Base-by-base conservation (phyloP, 2,329 filamentous ascomycete species). In the Colletotrichum sp. region DNA sequence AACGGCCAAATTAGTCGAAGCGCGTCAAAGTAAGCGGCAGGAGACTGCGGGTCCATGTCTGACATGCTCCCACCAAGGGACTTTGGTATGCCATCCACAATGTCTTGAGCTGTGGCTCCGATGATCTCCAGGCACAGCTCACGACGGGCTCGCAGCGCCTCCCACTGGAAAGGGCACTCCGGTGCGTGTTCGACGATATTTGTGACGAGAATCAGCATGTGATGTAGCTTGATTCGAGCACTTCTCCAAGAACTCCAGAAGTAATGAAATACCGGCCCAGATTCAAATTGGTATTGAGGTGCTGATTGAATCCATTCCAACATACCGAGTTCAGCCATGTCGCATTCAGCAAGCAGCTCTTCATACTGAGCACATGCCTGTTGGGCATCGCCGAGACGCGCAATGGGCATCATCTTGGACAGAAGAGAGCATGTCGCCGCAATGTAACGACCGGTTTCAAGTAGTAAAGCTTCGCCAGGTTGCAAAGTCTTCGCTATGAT, bases 1-100 rank as follows among this genome's bases (percentile, higher is more conserved):
- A 86, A 80, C 10, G 85, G 85, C 83, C 84, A 87, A 18, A 86
- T 80, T 32, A 86, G 74, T 79, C 82, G 83, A 52, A 86, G 71
- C 2, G 84, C 84, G 32, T 85, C 83, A 69, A 86, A 85, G 52
- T 85, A 77, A 13, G 81, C 79, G 55, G 78, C 80, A 26, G 84
- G 85, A 12, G 83, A 79, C 44, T 79, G 32, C 44, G 68, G 79
- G 64, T 82, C 81, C 12, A 78, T 77, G 44, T 79, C 77, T 4
- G 77, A 75, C 12, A 78, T 70, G 24, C 80, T 77, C 3, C 80
- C 79, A 15, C 80, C 81, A 12, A 86, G 75, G 8, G 80, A 74
- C 13, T 24, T 48, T 1, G 81, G 81, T 7, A 83, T 76, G 28
- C 73, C 75, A 15, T 81, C 77, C 22, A 86, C 34, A 10, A 86